A percentile compares a stretch with the other conserved stretches of the same genome.
Evolutionary conservation across 345 rosid species (phyloP).

Genomic region (Linum usitatissimum): DNA sequence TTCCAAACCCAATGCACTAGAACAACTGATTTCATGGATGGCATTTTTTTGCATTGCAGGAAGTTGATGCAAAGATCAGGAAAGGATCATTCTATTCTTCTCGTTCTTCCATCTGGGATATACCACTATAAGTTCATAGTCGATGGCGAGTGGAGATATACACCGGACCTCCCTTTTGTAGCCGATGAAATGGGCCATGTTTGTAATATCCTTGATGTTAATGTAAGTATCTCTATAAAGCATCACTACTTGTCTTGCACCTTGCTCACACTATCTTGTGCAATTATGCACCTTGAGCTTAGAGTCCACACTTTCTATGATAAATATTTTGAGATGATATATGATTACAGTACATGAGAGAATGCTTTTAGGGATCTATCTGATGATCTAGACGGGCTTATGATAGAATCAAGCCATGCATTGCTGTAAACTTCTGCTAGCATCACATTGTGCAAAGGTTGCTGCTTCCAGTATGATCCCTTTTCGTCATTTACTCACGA

Average conservation of each 20-base stretch:
- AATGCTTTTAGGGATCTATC: background rate
- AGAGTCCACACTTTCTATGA: too few species aligned
- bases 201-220: conserved; percentile 77
- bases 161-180: conserved; percentile 67
- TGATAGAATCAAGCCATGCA: background rate
- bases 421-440: background rate
- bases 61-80: conserved; percentile 67
- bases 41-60: conserved; percentile 28
- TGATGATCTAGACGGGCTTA: background rate
- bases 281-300: too few species aligned
- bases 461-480: background rate
- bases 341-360: background rate
- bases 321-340: too few species aligned
- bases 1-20: background rate
- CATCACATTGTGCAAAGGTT: too few species aligned
- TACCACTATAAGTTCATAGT: conserved; percentile 84
- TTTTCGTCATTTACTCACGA: background rate
- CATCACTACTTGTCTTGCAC: background rate
- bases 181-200: conserved; percentile 53
- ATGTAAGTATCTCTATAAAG: conserved; percentile 37
- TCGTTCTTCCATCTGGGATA: conserved; percentile 69
- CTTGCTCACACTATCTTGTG: too few species aligned
- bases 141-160: conserved; percentile 74
- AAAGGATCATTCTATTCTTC: conserved; percentile 64
- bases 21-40: conserved; percentile 1